Conservation (phyloP, 345 rosid genomes). For the Dipteronia dyeriana region DNA sequence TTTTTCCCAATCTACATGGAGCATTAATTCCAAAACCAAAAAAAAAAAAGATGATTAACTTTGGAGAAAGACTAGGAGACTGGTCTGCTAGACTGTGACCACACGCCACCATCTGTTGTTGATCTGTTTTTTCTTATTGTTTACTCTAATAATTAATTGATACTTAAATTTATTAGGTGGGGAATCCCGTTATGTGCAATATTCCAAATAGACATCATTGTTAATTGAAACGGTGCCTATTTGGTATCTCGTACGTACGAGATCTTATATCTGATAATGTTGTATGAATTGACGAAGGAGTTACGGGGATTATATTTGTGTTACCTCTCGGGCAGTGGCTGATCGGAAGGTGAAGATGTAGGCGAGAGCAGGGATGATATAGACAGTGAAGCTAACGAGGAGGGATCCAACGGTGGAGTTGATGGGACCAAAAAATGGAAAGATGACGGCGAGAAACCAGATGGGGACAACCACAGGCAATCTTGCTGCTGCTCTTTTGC, state of each 20-base stretch:
- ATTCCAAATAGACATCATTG: too few species aligned
- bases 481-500: conserved; percentile 93
- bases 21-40: background rate
- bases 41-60: conserved; percentile 4
- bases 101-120: conserved; percentile 24
- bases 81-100: conserved; percentile 47
- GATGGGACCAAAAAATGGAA: conserved; percentile 97
- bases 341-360: conserved; percentile 88
- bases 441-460: conserved; percentile 91
- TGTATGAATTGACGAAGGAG: too few species aligned
- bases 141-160: conserved; percentile 2
- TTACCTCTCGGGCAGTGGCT: conserved; percentile 85
- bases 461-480: conserved; percentile 93
- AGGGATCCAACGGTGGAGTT: conserved; percentile 97
- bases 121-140: conserved; percentile 12
- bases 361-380: conserved; percentile 95
- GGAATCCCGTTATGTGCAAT: too few species aligned
- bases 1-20: background rate
- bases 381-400: conserved; percentile 98
- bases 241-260: too few species aligned
- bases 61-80: conserved; percentile 31
- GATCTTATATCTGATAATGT: too few species aligned
- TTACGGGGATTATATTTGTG: too few species aligned
- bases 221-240: too few species aligned
- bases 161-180: too few species aligned